Percentiles rank a stretch among this genome's conserved stretches.
Conservation (phyloP, 768 basidiomycete species). For the Lactarius hatsudake region DNA sequence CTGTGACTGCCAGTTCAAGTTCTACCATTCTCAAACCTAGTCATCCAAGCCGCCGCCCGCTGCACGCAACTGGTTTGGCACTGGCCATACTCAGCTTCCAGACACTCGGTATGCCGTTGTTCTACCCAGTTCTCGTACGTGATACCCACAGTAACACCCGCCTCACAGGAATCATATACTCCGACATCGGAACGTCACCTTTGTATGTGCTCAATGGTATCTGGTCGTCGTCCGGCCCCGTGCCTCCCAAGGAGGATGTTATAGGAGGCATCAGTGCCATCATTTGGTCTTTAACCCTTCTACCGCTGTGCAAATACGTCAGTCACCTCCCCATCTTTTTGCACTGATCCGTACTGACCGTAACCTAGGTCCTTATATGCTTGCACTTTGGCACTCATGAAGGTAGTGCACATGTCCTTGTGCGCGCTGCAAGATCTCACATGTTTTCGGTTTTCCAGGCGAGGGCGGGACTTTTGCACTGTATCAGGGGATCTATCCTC, state of each 20-base stretch:
- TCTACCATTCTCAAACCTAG: neutral
- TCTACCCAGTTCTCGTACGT: neutral
- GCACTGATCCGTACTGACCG: neutral
- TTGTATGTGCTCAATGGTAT: slow-evolving; percentile 66
- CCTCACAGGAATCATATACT: slow-evolving; percentile 40
- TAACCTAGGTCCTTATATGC: slow-evolving; percentile 45
- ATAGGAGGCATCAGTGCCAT: slow-evolving; percentile 64
- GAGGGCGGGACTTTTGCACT: slow-evolving; percentile 69
- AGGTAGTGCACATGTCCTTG: slow-evolving; percentile 35
- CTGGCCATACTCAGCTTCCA: slow-evolving; percentile 35
- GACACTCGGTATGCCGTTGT: slow-evolving; percentile 31
- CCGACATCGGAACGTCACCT: slow-evolving; percentile 57
- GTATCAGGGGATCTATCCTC: slow-evolving; percentile 59
- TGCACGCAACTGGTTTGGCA: slow-evolving; percentile 21
- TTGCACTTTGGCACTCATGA: slow-evolving; percentile 49
- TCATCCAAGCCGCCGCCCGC: slow-evolving; percentile 1
- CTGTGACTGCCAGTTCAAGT: too few species aligned
- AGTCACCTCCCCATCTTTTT: slow-evolving; percentile 25
- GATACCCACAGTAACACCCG: neutral
- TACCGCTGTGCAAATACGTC: slow-evolving; percentile 66
- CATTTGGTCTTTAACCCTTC: slow-evolving; percentile 58
- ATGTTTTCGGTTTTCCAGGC: slow-evolving; percentile 36
- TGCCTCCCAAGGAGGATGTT: slow-evolving; percentile 55
- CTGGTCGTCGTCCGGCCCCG: slow-evolving; percentile 48
- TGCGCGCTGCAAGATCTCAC: neutral